A percentile compares a stretch with the other conserved stretches of the same genome.
phyloP scores from a whole-genome alignment of 2,329 filamentous ascomycete species.

The Cadophora sp. region DNA sequence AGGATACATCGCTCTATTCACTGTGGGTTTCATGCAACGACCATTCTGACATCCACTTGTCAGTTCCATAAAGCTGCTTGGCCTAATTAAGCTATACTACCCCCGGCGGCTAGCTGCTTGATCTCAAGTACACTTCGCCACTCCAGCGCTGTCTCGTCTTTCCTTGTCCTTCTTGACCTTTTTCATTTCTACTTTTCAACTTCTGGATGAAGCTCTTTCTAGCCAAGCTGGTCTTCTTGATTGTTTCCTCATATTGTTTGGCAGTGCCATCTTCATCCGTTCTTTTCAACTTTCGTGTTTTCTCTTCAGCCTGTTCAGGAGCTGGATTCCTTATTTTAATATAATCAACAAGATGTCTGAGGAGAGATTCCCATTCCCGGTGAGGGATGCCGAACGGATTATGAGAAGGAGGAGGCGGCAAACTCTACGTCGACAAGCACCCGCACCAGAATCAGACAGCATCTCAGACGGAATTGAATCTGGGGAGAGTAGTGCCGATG shows the following conservation, averaged over 20 bases:
- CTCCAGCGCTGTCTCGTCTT: neutral
- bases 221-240: conserved; percentile 16
- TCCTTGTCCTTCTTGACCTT: conserved; percentile 17
- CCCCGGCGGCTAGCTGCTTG: conserved; percentile 4
- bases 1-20: neutral
- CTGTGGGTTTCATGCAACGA: conserved; percentile 1
- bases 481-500: conserved; percentile 8
- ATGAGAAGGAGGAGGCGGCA: conserved; percentile 13
- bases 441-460: conserved; percentile 11
- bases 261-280: conserved; percentile 17
- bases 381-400: conserved; percentile 4
- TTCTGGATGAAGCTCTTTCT: conserved; percentile 2
- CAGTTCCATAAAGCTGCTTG: conserved; percentile 5
- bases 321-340: conserved; percentile 13
- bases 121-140: neutral
- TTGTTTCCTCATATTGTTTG: neutral
- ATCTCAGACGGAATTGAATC: neutral
- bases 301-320: neutral
- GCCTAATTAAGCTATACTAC: conserved; percentile 4
- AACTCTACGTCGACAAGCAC: conserved; percentile 14
- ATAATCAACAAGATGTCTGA: conserved; percentile 15
- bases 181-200: neutral
- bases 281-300: conserved; percentile 8
- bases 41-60: conserved; percentile 6
- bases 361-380: conserved; percentile 4